Evolutionary conservation across 495 filamentous ascomycete species (phyloP).

Genomic region (Penicillium paxilli): DNA sequence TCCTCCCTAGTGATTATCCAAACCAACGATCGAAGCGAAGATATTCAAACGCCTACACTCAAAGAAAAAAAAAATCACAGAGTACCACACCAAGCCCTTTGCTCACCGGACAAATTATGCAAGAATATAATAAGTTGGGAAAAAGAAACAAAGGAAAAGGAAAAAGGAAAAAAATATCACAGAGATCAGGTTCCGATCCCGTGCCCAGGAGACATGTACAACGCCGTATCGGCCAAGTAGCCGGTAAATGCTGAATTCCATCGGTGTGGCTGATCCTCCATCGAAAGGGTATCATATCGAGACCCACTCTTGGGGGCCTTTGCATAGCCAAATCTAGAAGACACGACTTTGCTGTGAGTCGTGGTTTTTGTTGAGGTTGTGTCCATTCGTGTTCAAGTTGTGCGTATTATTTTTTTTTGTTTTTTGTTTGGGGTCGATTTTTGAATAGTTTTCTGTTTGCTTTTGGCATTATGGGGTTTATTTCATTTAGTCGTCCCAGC

Average conservation of each 20-base stretch:
- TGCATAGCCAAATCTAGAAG: neutral
- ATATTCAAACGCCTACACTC: slow-evolving; percentile 28
- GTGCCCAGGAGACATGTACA: slow-evolving; percentile 30
- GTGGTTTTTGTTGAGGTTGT: slow-evolving; percentile 1
- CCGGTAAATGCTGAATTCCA: slow-evolving; percentile 24
- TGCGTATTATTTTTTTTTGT: slow-evolving; percentile 8
- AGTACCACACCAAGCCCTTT: slow-evolving; percentile 19
- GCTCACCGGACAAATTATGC: slow-evolving; percentile 29
- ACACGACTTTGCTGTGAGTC: slow-evolving; percentile 1
- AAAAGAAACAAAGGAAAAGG: slow-evolving; percentile 10
- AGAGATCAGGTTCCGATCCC: slow-evolving; percentile 17
- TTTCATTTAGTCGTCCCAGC: slow-evolving; percentile 31
- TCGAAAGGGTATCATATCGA: slow-evolving; percentile 28
- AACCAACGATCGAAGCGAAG: slow-evolving; percentile 14
- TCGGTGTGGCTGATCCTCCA: slow-evolving; percentile 20
- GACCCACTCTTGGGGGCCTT: neutral
- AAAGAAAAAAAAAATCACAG: slow-evolving; percentile 18
- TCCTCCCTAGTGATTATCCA: slow-evolving; percentile 20
- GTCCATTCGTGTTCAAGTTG: neutral
- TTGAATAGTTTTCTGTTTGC: slow-evolving; percentile 11
- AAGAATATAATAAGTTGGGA: slow-evolving; percentile 17
- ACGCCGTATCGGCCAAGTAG: slow-evolving; percentile 35
- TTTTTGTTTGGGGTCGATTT: slow-evolving; percentile 15
- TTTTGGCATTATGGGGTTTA: neutral
- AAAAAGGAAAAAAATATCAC: slow-evolving; percentile 16